Percentiles rank a stretch among this genome's conserved stretches.
These are phyloP conservation scores for Rubroboletus satanas DNA, from an alignment of 768 basidiomycete species.

Conservation along the genomic window DNA sequence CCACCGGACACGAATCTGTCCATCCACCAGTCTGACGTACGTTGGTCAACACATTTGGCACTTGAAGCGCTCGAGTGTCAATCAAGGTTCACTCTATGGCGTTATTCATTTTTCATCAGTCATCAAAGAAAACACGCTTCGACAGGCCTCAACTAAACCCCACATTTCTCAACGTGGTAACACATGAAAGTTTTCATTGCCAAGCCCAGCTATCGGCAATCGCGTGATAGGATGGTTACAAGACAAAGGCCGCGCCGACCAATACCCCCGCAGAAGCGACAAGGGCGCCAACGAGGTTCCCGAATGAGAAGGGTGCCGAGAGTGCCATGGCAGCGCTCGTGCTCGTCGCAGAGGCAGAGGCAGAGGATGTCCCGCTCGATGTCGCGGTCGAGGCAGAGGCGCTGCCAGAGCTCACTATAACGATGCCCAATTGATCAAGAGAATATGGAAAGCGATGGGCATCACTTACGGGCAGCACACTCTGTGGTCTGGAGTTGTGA, in stretches of 20 bases:
- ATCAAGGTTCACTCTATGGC: background rate
- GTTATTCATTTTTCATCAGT: background rate
- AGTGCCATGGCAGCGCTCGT: slow-evolving; percentile 19
- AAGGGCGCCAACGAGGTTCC: slow-evolving; percentile 16
- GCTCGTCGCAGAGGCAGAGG: background rate
- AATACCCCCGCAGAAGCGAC: slow-evolving; percentile 26
- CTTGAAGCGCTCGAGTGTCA: background rate
- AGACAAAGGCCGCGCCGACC: slow-evolving; percentile 22
- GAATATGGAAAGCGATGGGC: too few species aligned
- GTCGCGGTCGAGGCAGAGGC: background rate
- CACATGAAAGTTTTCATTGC: background rate
- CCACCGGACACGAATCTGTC: background rate
- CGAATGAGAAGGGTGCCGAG: slow-evolving; percentile 15
- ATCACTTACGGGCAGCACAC: slow-evolving; percentile 29
- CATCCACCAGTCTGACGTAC: background rate
- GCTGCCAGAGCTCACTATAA: background rate
- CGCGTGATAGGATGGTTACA: slow-evolving; percentile 8
- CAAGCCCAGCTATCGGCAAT: background rate
- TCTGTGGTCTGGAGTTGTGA: slow-evolving; percentile 26
- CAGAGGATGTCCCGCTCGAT: background rate
- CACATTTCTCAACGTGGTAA: background rate
- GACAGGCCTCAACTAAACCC: background rate
- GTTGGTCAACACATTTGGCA: background rate
- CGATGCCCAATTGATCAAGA: background rate
- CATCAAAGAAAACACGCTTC: background rate